Base-by-base conservation (phyloP, 768 basidiomycete genomes). In the Imleria badia region DNA sequence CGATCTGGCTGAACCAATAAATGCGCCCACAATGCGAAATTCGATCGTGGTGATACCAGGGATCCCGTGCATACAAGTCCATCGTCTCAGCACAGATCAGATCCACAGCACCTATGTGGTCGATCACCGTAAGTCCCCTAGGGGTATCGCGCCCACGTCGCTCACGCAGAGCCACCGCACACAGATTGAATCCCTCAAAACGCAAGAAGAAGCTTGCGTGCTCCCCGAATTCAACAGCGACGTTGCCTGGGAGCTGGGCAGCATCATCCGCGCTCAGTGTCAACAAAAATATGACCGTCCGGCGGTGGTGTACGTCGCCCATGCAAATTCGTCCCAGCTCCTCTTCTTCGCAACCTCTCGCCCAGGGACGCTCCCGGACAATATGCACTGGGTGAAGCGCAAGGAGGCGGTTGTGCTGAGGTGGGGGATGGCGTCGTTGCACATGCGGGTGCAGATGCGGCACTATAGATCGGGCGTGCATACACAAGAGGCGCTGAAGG, bases 211-310 rank as follows among this genome's bases (percentile, higher is more conserved):
- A 10, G 54, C 58, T 11, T 64, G 69, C 38, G 43, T 60, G 1
- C 70, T 73, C 55, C 57, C 55, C 1, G 22, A 61, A 0, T 73
- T 73, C 55, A 63, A 71, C 45, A 63, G 65, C 23, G 58, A 67
- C 45, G 70, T 71, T 41, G 72, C 72, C 1, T 73, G 72, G 68
- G 66, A 65, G 29, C 45, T 73, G 23, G 72, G 72, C 14, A 58
- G 51, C 30, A 51, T 64, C 48, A 61, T 73, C 38, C 69, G 71
- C 12, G 19, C 51, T 3, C 49, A 51, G 10, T 54, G 60, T 22
- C 60, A 61, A 51, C 52, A 62, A 15, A 54, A 55, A 0, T 64
- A 61, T 44, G 41, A 60, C 1, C 57, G 52, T 5, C 62, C 72
- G 3, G 66, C 47, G 9, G 63, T 72, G 17, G 35, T 73, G 41